Base-by-base conservation (phyloP, 2,329 filamentous ascomycete genomes). In the Colletotrichum tropicale region DNA sequence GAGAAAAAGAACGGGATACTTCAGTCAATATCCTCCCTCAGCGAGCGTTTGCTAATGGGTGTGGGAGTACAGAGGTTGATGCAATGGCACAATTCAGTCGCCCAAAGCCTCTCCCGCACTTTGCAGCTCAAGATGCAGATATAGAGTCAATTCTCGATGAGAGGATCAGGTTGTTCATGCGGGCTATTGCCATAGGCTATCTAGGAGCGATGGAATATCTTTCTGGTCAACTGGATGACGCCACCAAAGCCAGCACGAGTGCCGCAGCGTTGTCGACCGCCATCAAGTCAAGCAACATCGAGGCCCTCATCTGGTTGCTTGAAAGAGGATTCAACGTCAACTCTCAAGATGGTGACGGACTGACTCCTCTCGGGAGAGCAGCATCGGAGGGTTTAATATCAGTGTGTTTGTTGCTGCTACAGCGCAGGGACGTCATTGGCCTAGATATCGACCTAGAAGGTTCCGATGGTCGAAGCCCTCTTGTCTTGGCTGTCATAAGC, bases 371-470 rank as follows among this genome's bases (percentile, higher is more conserved):
- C 4, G 43, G 43, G 10, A 13, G 43, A n/a, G 43, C 43, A 13
- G n/a, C n/a, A 48, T 21, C n/a, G 0, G 43, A 1, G 5, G 43
- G 43, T 0, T 6, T 48, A 1, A 0, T 21, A 0, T 13, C 43
- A 0, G 10, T 13, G 1, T 48, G 43, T 3, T 6, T 48, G 1
- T 48, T 21, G n/a, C 43, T 48, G 6, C n/a, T 48, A 7, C 43
- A 48, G 2, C 38, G 38, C 16, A 38, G 36, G 16, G 36, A 38
- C 5, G 16, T 6, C 2, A 48, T 10, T 48, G 38, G 18, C 9
- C 18, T n/a, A 48, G 38, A n/a, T 4, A 48, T 48, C 43, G 3
- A 48, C n/a, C 10, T 48, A 10, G 43, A 21, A 48, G 43, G 43
- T 13, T n/a, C n/a, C 1, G 43, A 48, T 48, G 9, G n/a, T 10